Evolutionary conservation across 31 red algal genomes (phyloP).

Genomic region (Bonnemaisonia californica): DNA sequence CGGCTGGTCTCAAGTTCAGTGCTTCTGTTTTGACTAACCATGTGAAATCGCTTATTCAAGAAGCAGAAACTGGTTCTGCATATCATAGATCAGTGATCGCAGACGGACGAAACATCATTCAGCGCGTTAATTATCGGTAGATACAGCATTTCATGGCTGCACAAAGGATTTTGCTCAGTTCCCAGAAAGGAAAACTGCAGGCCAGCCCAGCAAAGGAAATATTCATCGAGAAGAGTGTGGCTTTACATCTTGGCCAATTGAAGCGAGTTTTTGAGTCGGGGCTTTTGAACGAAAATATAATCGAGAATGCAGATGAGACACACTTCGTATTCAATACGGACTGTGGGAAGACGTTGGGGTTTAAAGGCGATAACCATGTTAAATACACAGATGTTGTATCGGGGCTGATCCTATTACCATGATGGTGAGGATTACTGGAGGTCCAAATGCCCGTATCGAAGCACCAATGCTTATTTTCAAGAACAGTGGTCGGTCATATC

Average conservation of each 20-base stretch:
- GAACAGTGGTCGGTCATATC: background rate
- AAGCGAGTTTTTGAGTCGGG: constrained; percentile 7
- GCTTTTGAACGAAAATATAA: constrained; percentile 5
- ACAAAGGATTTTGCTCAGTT: background rate
- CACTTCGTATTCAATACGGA: constrained; percentile 35
- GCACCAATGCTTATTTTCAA: constrained; percentile 33
- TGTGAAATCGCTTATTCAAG: too few species aligned
- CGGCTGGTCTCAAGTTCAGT: too few species aligned
- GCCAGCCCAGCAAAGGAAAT: background rate
- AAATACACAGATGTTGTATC: background rate
- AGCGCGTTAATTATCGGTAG: background rate
- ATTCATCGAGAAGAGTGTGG: background rate
- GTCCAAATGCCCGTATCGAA: background rate
- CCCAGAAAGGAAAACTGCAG: background rate
- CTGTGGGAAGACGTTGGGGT: background rate
- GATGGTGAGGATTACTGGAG: background rate
- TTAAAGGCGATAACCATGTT: constrained; percentile 3
- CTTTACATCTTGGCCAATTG: background rate
- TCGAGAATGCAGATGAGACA: too few species aligned
- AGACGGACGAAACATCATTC: too few species aligned
- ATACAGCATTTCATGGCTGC: background rate
- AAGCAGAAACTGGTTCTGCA: too few species aligned
- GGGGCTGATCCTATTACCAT: constrained; percentile 3
- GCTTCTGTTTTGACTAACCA: too few species aligned
- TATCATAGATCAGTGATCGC: too few species aligned